Base-by-base conservation (phyloP, 192 early-diverging fungal species). In the Podila epicladia region DNA sequence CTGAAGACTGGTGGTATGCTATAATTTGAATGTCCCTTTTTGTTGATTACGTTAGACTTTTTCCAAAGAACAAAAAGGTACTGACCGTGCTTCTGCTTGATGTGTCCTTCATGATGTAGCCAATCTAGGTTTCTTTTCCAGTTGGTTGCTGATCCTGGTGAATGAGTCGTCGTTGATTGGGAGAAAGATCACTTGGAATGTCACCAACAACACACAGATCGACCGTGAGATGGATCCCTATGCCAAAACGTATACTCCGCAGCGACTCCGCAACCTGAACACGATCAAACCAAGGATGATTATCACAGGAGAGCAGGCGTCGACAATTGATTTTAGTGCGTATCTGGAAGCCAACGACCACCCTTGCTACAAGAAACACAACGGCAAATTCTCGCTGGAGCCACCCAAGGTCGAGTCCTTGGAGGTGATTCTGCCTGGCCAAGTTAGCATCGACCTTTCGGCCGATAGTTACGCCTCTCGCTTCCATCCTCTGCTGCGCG, bases 141-240 rank as follows among this genome's bases (percentile, higher is more conserved):
- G 70, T 31, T 79, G 76, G 76, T 51, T 79, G 22, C 26, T 79
- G 37, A 64, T 79, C 60, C 57, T 79, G 35, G 65, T 79, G 29
- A 79, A 79, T 50, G 76, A 79, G 31, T 72, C 76, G 19, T 72
- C 70, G 50, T 11, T 79, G 2, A 79, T 79, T 26, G 76, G 76
- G 11, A 63, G 76, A 5, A 72, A 79, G 55, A 67, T 79, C 33
- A 72, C 76, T 1, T 79, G 76, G 76, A 59, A 79, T 45, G 76
- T 79, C n/a, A 79, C 76, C 33, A 79, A 79, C 50, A 79, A 72
- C 31, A 79, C 70, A 1, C 70, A 79, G 49, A 57, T 72, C 22
- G 76, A 79, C 53, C 69, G 76, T 13, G 76, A 79, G 19, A 79
- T 79, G 70, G 76, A 79, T 57, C 76, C 76, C 1, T 79, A 64